Evolutionary conservation across 1,284 basidiomycete species (phyloP).

Genomic region (Caloboletus firmus): DNA sequence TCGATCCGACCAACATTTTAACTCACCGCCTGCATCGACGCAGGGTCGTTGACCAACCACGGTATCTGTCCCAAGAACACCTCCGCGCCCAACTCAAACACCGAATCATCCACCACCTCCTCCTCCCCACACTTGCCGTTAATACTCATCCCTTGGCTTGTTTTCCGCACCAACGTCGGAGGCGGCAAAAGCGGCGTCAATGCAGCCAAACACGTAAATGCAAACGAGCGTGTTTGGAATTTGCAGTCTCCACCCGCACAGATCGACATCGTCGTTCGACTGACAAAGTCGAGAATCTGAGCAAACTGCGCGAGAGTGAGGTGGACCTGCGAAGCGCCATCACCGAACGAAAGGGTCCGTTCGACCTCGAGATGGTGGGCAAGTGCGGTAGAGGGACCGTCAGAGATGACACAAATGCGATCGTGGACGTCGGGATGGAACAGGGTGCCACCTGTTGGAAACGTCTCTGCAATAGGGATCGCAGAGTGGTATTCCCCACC

Average conservation of each 20-base stretch:
- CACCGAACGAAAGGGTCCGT: conserved; percentile 6
- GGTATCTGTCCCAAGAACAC: neutral
- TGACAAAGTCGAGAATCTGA: conserved; percentile 13
- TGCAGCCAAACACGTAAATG: conserved; percentile 18
- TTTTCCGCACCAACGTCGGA: neutral
- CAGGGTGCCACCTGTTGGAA: neutral
- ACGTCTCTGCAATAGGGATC: conserved; percentile 7
- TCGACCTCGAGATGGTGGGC: conserved; percentile 10
- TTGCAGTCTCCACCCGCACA: conserved; percentile 11
- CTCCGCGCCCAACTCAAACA: conserved; percentile 13
- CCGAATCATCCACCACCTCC: neutral
- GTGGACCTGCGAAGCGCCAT: neutral
- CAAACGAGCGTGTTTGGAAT: conserved; percentile 18
- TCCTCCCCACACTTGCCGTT: neutral
- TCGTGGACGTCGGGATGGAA: conserved; percentile 15
- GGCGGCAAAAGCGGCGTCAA: conserved; percentile 10
- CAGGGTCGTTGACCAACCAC: neutral
- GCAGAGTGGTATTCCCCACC: conserved; percentile 11
- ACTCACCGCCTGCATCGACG: conserved; percentile 4
- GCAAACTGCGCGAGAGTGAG: conserved; percentile 11
- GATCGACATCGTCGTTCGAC: conserved; percentile 1
- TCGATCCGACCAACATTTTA: fast-evolving
- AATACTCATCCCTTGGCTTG: neutral
- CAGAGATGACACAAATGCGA: conserved; percentile 2
- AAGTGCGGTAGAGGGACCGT: neutral